A percentile compares a stretch with the other conserved stretches of the same genome.
Evolutionary conservation across 345 rosid species (phyloP).

Genomic region (Erysimum cheiranthoides): DNA sequence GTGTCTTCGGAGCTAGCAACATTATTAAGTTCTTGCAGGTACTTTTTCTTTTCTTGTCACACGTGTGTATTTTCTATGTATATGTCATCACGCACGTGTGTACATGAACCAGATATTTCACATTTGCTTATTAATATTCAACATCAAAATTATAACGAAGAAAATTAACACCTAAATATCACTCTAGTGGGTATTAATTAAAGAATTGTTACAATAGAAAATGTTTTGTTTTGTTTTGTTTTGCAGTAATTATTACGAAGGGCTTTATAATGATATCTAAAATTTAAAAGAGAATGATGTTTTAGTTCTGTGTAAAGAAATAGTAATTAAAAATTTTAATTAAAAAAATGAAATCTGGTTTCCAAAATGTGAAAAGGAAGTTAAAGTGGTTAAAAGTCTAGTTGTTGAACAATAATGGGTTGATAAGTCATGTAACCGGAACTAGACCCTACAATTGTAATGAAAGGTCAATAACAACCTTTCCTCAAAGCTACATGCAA

Average conservation of each 20-base stretch:
- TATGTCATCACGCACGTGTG: constrained; percentile 37
- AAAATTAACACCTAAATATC: not conserved
- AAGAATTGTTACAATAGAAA: not conserved
- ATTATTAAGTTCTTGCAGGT: constrained; percentile 94
- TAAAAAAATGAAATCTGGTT: not conserved
- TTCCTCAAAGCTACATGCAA: constrained; percentile 35
- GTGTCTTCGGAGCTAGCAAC: constrained; percentile 95
- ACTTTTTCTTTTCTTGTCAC: constrained; percentile 23
- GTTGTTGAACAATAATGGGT: constrained; percentile 49
- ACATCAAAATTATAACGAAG: not conserved
- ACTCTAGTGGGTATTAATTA: not conserved
- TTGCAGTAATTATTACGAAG: not conserved
- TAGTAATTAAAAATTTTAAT: not conserved
- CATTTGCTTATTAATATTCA: constrained; percentile 5
- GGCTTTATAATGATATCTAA: not conserved
- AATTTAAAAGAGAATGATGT: not conserved
- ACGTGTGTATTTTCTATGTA: constrained; percentile 24
- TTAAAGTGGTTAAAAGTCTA: constrained; percentile 48
- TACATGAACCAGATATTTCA: constrained; percentile 17
- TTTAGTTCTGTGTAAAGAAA: not conserved
- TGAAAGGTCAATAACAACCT: constrained; percentile 51
- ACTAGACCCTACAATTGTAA: constrained; percentile 42
- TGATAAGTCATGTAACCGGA: constrained; percentile 45
- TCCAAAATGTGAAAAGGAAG: constrained; percentile 46
- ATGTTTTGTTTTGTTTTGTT: not conserved